Base-by-base conservation (phyloP, 1,284 basidiomycete genomes). In the Ustilago curta region DNA sequence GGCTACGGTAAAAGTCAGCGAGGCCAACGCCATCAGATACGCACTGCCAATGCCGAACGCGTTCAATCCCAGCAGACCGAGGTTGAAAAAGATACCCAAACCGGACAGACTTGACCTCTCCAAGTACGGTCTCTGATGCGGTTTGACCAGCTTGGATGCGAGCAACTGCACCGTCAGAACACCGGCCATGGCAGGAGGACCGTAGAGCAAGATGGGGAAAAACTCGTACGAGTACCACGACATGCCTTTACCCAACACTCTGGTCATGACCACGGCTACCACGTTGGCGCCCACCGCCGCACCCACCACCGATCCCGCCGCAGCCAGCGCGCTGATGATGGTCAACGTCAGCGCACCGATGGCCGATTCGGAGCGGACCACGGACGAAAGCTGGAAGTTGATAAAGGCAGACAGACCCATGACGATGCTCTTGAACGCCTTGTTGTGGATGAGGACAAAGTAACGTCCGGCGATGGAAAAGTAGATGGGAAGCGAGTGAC, bases 141-240 rank as follows among this genome's bases (percentile, higher is more conserved):
- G 61, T 43, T 90, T 90, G 9, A 89, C 60, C 39, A 87, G 81
- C 0, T 89, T 84, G 61, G 92, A 89, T 40, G 90, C 85, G 32
- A 93, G 85, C 18, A 94, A 85, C 43, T 91, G 85, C 0, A 90
- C 89, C 14, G 88, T 87, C 77, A 92, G 89, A 7, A 91, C 85
- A 0, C 89, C 89, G 7, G 89, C 76, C 8, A 84, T 16, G 16
- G 77, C 90, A 0, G 92, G 88, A 27, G 94, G 93, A 2, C 88
- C 91, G 82, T 94, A 97, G n/a, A 97, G 86, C 12, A 89, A 80
- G 5, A 95, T 77, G 9, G 91, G 90, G 4, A 91, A 89, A 70
- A 90, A 88, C 75, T 94, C 93, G 64, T 89, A 89, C 12, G 89
- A 87, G 53, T 80, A 86, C 85, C 86, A 87, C 42, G 80, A 83